Evolutionary conservation across 371 early-diverging fungal genomes (phyloP), one percentile per base, ranked within the genome.

Genomic region (Saksenaea oblongispora): DNA sequence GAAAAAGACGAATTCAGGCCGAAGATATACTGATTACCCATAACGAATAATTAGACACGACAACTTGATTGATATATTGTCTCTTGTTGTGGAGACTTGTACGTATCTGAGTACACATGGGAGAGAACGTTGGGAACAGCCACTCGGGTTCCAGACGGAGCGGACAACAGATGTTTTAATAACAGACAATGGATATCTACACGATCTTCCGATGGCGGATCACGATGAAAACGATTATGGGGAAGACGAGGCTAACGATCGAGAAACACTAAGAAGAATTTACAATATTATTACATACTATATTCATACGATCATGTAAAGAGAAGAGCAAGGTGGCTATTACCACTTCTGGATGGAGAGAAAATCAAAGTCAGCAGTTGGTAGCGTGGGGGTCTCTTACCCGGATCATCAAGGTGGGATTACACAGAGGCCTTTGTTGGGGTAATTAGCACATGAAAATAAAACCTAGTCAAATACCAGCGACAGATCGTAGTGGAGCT

Each of bases 131-230:
- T 65, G 59, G 55, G 60, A 65, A 42, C 41, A 65, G 14, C 35
- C 60, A 31, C 55, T 65, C 53, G 65, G 65, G 37, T 18, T 28
- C 27, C 26, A 65, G 34, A 65, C 60, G n/a, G 65, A 51, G 28
- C 55, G 28, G 10, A 42, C 65, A 13, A 65, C 65, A 27, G 65
- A 65, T 34, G 22, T 65, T 15, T 31, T 65, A 26, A 53, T 65
- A 18, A 65, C 65, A 24, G 65, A 65, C 36, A 53, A 44, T 22
- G 39, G 36, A 0, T 31, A 15, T 17, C n/a, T 59, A 5, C 27
- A 3, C 14, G 59, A 53, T 24, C n/a, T 41, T 26, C 60, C 60
- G 42, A 41, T 41, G n/a, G 18, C 18, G 17, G 42, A 41, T 14
- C 42, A 41, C 14, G 42, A 41, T 14, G 42, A 41, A 41, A 14